Evolutionary conservation across 2,329 filamentous ascomycete genomes (phyloP).

Genomic region (Ambrosiella xylebori): DNA sequence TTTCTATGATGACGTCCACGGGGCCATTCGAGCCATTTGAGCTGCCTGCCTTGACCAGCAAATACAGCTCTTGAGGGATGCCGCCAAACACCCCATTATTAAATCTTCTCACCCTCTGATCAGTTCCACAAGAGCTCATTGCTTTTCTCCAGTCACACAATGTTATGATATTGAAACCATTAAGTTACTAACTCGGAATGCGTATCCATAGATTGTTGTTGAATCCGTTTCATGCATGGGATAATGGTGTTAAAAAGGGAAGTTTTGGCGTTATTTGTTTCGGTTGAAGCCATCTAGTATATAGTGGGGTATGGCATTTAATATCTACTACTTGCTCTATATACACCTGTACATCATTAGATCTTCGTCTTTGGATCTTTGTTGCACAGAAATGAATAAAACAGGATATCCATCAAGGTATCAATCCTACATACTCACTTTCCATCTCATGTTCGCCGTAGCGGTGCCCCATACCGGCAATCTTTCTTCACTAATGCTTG

Average conservation of each 20-base stretch:
- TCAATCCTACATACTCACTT: neutral
- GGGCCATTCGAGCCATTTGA: slow-evolving; percentile 1
- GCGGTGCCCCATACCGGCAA: too few relatives aligned
- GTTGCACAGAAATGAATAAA: neutral
- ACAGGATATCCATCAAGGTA: neutral
- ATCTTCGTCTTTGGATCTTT: neutral
- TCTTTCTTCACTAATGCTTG: neutral
- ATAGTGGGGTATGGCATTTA: neutral
- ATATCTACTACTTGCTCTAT: neutral
- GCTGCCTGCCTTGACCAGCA: slow-evolving; percentile 3
- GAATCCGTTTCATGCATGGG: neutral
- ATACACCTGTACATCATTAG: neutral
- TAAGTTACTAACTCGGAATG: neutral
- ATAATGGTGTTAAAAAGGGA: neutral
- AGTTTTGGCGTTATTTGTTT: neutral
- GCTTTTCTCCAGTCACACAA: neutral
- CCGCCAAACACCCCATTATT: slow-evolving; percentile 1
- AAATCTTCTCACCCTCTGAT: slow-evolving; percentile 10
- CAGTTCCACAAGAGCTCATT: neutral
- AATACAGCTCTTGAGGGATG: neutral
- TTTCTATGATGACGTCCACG: slow-evolving; percentile 6
- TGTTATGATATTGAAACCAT: neutral
- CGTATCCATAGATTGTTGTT: neutral
- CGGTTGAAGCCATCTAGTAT: neutral
- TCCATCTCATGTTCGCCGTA: neutral